Evolutionary conservation across 495 filamentous ascomycete species (phyloP), one percentile per base, ranked within the genome.

Genomic region (Aspergillus nidulans): DNA sequence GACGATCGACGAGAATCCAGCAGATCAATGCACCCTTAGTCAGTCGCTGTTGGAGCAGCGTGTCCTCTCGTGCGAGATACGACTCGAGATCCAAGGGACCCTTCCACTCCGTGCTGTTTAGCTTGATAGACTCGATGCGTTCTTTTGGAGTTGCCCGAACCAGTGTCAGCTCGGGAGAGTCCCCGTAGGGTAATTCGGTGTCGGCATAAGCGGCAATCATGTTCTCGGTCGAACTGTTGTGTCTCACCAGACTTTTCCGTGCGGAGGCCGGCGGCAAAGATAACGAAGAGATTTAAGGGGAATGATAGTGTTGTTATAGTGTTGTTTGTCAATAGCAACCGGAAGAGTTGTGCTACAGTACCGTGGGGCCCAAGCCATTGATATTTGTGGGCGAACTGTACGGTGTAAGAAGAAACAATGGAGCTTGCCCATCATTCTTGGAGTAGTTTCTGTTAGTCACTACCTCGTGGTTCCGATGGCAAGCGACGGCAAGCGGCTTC

Each of bases 1-100:
- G 61, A 48, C 73, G 54, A 61, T 91, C 81, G 0, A 91, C 86
- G 2, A 98, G 80, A 55, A 95, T 82, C 94, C 94, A 98, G 65
- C 85, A 83, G 10, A 86, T 89, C 39, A 97, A 72, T 38, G 88
- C 89, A 63, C 94, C 74, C 43, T 79, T 77, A 26, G 87, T 85
- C 19, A 95, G 73, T 0, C 76, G 73, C 45, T 89, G 83, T n/a
- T 77, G 78, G 6, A 73, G 71, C 3, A 97, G 81, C 61, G 85
- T 80, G 20, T 77, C 70, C 71, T 98, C 94, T 32, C 94, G 88
- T 15, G 75, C 71, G 38, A 96, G 80, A 66, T 98, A 98, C 41
- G 83, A 77, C 9, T 85, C 70, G 1, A 85, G 53, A 5, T 80
- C 71, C 12, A 96, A 69, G 0, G 81, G 78, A 16, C 83, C 83